Percentiles rank a stretch among this genome's conserved stretches.
These are phyloP conservation scores for Globisporangium middletonii DNA, from an alignment of 352 stramenopile species.

Conservation along the genomic window DNA sequence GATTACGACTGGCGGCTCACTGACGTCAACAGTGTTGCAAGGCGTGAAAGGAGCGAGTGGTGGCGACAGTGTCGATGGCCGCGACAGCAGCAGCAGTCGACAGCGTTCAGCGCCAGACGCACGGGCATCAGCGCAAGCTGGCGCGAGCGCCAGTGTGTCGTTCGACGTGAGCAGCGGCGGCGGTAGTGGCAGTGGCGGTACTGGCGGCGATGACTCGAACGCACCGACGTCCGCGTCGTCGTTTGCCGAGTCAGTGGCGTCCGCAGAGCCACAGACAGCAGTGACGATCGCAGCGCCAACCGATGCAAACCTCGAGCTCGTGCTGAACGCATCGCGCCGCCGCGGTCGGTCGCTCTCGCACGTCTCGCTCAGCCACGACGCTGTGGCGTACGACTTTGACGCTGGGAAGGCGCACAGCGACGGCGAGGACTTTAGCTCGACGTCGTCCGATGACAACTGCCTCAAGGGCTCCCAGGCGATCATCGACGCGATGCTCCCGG, in stretches of 20 bases:
- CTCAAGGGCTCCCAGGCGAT: slow-evolving; percentile 14
- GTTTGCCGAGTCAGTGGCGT: background rate
- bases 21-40: background rate
- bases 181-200: background rate
- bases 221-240: background rate
- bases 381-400: slow-evolving; percentile 15
- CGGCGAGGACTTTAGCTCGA: slow-evolving; percentile 36
- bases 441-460: slow-evolving; percentile 23
- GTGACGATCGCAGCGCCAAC: background rate
- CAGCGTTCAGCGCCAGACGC: background rate
- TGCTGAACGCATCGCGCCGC: background rate
- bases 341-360: slow-evolving; percentile 47
- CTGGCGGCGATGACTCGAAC: background rate
- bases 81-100: background rate
- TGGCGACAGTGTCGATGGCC: background rate
- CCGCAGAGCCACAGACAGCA: background rate
- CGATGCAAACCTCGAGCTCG: slow-evolving; percentile 2
- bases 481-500: slow-evolving; percentile 11
- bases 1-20: no score
- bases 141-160: no score
- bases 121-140: background rate
- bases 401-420: slow-evolving; percentile 31
- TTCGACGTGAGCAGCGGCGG: no score
- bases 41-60: background rate
- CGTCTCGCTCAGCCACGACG: slow-evolving; percentile 5